Base-by-base conservation (phyloP, 2,329 filamentous ascomycete species). In the Pseudophaeomoniella oleicola region DNA sequence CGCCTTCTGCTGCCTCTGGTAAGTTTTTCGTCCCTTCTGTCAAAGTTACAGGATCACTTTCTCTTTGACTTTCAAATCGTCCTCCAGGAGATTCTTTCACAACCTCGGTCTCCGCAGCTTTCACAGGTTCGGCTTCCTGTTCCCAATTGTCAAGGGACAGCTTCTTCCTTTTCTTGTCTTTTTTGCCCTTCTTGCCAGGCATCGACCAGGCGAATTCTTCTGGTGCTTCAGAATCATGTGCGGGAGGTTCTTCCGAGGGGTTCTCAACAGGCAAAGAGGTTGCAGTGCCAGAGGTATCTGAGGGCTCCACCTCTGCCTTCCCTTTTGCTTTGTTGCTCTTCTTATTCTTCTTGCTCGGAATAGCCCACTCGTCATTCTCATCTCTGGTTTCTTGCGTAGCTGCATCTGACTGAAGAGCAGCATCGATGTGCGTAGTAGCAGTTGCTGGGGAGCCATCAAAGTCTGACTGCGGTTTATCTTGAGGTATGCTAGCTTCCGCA, bases 241-340 rank as follows among this genome's bases (percentile, higher is more conserved):
- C 32, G 16, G 29, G n/a, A 27, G n/a, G 9, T 27, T 27, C 22
- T 27, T 27, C 22, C 9, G n/a, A 9, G 9, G n/a, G 22, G 11
- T 6, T 27, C 22, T 27, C 22, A n/a, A 27, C n/a, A 27, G n/a
- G 9, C n/a, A 9, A n/a, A 27, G 22, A n/a, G 6, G 4, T 38
- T 13, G 17, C 13, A 15, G 27, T 13, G 16, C 30, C 36, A 4
- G 27, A 16, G 4, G 32, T 34, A 17, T 30, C 29, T 19, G 15
- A 19, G 6, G n/a, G 22, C 22, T 27, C 22, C n/a, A 6, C 22
- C n/a, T 27, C 17, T 17, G 9, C 9, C 18, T 17, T 29, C 17
- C 11, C 18, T 17, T 38, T 37, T 32, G 30, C 39, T 42, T 51
- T 51, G 15, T 45, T 47, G 27, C 39, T 37, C 30, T 53, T 56